A percentile compares a stretch with the other conserved stretches of the same genome.
Conservation (phyloP, 805 yeast genomes). For the Helenozyma rhizophorensis region DNA sequence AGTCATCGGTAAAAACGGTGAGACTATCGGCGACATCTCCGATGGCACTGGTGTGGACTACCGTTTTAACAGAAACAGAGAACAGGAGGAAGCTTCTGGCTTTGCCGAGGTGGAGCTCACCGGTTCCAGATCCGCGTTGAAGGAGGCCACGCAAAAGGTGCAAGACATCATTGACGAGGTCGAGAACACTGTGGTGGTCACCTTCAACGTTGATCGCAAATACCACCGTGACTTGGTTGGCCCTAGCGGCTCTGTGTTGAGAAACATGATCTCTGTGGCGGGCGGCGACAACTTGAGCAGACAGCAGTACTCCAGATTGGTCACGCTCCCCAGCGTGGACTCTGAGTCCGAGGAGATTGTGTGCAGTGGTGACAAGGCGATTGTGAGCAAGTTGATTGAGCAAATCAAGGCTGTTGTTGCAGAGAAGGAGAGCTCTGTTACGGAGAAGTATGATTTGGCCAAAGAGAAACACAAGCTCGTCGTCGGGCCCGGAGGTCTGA, state of each 20-base stretch:
- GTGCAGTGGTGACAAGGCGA: conserved; percentile 67
- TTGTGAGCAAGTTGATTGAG: conserved; percentile 65
- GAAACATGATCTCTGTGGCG: conserved; percentile 70
- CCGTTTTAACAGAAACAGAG: conserved; percentile 37
- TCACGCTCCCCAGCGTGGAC: conserved; percentile 66
- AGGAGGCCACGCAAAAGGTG: conserved; percentile 64
- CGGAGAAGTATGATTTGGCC: conserved; percentile 54
- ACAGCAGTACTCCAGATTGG: conserved; percentile 47
- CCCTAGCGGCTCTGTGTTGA: conserved; percentile 66
- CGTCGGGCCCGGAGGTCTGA: conserved; percentile 78
- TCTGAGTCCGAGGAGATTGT: conserved; percentile 56
- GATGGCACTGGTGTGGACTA: conserved; percentile 63
- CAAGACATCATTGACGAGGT: conserved; percentile 59
- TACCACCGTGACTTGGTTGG: conserved; percentile 78
- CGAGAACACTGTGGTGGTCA: conserved; percentile 54
- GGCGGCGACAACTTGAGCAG: conserved; percentile 54
- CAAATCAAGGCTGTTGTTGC: conserved; percentile 60
- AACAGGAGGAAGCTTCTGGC: conserved; percentile 44
- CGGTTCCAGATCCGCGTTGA: conserved; percentile 75
- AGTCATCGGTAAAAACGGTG: conserved; percentile 88
- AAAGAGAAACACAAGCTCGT: conserved; percentile 69
- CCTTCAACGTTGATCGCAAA: conserved; percentile 65
- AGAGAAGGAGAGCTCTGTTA: conserved; percentile 56
- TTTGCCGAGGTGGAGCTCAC: conserved; percentile 61
- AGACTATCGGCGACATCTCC: conserved; percentile 72